Conservation (phyloP, 1,139 yeast species). For the Candida sanyaensis region DNA sequence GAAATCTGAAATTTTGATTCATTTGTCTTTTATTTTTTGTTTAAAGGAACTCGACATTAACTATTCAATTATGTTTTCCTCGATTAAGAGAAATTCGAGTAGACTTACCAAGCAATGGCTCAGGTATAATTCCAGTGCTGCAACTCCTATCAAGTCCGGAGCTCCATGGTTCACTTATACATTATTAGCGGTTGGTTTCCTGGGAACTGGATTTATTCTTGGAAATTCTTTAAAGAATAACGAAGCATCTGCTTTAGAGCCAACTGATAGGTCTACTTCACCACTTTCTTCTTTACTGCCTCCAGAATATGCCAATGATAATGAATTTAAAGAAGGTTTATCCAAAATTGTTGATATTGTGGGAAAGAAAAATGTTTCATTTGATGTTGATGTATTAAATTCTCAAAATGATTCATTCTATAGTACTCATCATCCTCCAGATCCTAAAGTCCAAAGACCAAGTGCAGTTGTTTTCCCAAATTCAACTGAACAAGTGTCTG, state of each 20-base stretch:
- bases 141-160: not conserved
- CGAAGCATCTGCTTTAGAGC: not conserved
- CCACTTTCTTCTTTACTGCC: slow-evolving; percentile 16
- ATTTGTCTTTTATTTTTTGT: too few species aligned
- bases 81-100: not conserved
- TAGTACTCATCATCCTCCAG: slow-evolving; percentile 63
- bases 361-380: slow-evolving; percentile 12
- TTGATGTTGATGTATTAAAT: slow-evolving; percentile 34
- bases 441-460: slow-evolving; percentile 52
- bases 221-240: slow-evolving; percentile 4
- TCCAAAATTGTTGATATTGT: slow-evolving; percentile 16
- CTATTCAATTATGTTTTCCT: slow-evolving; percentile 2
- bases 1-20: too few species aligned
- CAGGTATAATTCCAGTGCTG: not conserved
- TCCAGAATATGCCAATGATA: slow-evolving; percentile 19
- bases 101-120: not conserved
- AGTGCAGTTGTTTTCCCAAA: slow-evolving; percentile 61
- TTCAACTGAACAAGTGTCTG: slow-evolving; percentile 65
- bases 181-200: slow-evolving; percentile 7
- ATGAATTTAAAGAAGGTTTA: slow-evolving; percentile 16
- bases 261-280: slow-evolving; percentile 14
- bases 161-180: slow-evolving; percentile 4
- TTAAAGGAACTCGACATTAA: not conserved
- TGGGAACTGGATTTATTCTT: slow-evolving; percentile 9
- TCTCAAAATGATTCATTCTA: slow-evolving; percentile 66